A percentile compares a stretch with the other conserved stretches of the same genome.
phyloP scores from a whole-genome alignment of 2,329 filamentous ascomycete genomes.

The Elsinoe arachidis region DNA sequence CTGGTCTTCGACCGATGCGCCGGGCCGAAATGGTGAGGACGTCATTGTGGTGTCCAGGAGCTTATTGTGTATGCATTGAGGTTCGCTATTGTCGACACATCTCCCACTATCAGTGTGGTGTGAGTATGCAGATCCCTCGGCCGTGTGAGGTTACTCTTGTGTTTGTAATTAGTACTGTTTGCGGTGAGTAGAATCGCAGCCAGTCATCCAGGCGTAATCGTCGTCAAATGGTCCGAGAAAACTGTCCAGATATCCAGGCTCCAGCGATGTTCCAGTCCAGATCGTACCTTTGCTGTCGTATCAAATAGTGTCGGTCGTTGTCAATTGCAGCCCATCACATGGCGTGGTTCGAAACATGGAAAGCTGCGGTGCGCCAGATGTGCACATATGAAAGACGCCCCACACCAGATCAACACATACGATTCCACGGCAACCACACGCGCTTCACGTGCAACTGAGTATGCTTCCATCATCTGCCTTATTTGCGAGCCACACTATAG shows the following conservation, averaged over 20 bases:
- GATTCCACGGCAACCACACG: not conserved
- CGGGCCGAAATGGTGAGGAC: conserved; percentile 30
- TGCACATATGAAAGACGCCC: not conserved
- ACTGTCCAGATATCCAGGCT: not conserved
- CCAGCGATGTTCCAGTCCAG: not conserved
- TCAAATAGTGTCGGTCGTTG: not conserved
- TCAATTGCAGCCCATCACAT: not conserved
- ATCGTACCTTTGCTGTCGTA: not conserved
- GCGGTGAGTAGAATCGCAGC: not conserved
- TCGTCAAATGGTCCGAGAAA: not conserved
- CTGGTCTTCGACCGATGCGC: conserved; percentile 54
- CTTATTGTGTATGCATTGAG: not conserved
- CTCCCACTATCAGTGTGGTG: not conserved
- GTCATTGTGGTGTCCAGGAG: conserved; percentile 21
- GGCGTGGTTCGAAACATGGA: not conserved
- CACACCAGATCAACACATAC: conserved; percentile 5
- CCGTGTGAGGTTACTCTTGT: too few relatives aligned
- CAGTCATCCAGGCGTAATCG: too few relatives aligned
- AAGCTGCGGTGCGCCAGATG: not conserved
- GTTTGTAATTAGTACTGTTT: too few relatives aligned
- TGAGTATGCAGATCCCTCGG: too few relatives aligned
- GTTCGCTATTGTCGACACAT: not conserved
- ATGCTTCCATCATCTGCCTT: not conserved
- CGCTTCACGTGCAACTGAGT: not conserved
- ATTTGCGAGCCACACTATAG: too few relatives aligned